Base-by-base conservation (phyloP, 1,284 basidiomycete genomes). In the Lignosus rhinocerotis region DNA sequence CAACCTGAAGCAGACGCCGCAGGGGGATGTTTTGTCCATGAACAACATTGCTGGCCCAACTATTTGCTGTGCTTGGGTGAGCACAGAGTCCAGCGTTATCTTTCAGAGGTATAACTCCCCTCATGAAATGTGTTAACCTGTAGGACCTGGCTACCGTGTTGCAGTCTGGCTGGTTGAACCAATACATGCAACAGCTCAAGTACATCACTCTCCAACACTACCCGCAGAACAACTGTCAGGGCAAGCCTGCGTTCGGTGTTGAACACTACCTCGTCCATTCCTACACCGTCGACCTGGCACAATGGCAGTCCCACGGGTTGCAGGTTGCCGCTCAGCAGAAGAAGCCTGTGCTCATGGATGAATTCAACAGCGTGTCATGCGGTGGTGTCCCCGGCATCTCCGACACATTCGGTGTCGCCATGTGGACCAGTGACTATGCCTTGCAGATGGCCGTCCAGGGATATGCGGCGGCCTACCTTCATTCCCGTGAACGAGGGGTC, bases 311-410 rank as follows among this genome's bases (percentile, higher is more conserved):
- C 50, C 66, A 71, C 21, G 81, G 78, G 6, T 73, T 74, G 17
- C 47, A 67, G 63, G 25, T 63, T 41, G 55, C 69, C 43, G 51
- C 57, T 0, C 45, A 56, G n/a, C 54, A 64, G 6, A 59, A 56
- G 8, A 64, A 78, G 61, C 74, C 77, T 9, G 69, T 87, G 51
- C 77, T 88, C 72, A 80, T 83, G 75, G 79, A 83, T 51, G 87
- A 89, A 68, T 87, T 85, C 67, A 89, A 88, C 71, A 83, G 82
- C 4, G 84, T 83, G 1, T 83, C 81, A 33, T 90, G 88, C 70
- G 86, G 86, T 56, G 88, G 88, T 16, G 75, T 81, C 55, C 69
- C 76, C 3, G 78, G 78, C n/a, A 69, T 88, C 51, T 86, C 84
- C 12, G 78, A 88, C 65, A 83, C 81, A 32, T 89, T 88, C 64